Evolutionary conservation across 805 yeast species (phyloP).

Genomic region (Barnettozyma salicaria): DNA sequence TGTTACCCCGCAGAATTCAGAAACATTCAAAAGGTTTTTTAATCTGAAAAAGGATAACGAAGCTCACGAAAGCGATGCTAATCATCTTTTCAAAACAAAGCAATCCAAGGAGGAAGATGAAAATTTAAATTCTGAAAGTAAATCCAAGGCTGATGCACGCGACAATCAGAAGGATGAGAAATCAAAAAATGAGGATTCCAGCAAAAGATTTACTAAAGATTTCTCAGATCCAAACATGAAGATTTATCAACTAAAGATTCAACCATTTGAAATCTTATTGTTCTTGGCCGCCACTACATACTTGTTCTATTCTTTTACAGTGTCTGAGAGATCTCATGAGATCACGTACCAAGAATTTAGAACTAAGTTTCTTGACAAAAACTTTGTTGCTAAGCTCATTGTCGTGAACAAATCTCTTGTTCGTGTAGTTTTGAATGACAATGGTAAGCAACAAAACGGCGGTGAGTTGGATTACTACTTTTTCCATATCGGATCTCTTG

Average conservation of each 20-base stretch:
- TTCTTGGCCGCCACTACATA: constrained; percentile 29
- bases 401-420: constrained; percentile 78
- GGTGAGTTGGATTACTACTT: constrained; percentile 37
- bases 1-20: too few relatives aligned
- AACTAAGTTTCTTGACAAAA: constrained; percentile 64
- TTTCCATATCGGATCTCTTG: constrained; percentile 86
- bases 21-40: too few relatives aligned
- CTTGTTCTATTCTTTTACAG: constrained; percentile 26
- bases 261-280: constrained; percentile 31
- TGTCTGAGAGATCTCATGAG: constrained; percentile 38
- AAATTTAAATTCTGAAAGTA: too few relatives aligned
- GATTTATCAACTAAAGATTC: constrained; percentile 28
- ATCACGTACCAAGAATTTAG: constrained; percentile 92
- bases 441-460: constrained; percentile 43
- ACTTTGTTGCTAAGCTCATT: constrained; percentile 63
- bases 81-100: too few relatives aligned
- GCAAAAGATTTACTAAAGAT: constrained; percentile 22
- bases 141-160: too few relatives aligned
- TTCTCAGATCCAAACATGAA: constrained; percentile 28
- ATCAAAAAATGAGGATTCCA: constrained; percentile 3
- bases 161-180: constrained; percentile 1
- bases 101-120: constrained; percentile 16
- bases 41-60: too few relatives aligned
- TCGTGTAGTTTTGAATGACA: constrained; percentile 49
- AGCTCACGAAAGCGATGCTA: too few relatives aligned